Base-by-base conservation (phyloP, 1,139 yeast species). In the Blastobotrys proliferans region DNA sequence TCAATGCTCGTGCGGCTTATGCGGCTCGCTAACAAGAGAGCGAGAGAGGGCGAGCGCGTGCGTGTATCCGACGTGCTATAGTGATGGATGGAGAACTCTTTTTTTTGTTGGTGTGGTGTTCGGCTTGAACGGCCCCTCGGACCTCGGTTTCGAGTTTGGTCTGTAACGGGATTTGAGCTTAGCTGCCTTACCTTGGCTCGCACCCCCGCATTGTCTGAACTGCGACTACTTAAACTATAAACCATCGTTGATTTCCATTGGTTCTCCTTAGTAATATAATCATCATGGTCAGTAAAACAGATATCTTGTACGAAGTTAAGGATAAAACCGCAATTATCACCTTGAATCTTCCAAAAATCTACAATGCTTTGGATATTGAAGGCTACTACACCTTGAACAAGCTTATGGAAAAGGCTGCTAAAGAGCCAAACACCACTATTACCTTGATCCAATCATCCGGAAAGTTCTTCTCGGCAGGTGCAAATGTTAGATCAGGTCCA, bases 381-480 rank as follows among this genome's bases (percentile, higher is more conserved):
- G 88, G 85, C 54, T 87, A 84, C 63, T 67, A 77, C 39, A 65
- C 74, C 43, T 65, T 87, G 44, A 88, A 83, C 9, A 72, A 75
- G 48, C 66, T 75, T 25, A 65, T 87, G 17, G 79, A 79, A 51
- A 61, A 70, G 47, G 92, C 95, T 1, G 81, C 84, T 49, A 61
- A 67, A n/a, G 83, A 85, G 49, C 78, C 77, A 34, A 72, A 72
- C 25, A 81, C 94, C 0, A 62, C 75, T 8, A 74, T 78, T 26
- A 87, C 96, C 1, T 66, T 85, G 43, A 64, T 87, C 43, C 83
- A 79, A 56, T 71, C 87, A 29, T 71, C 83, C 0, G 96, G 96
- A 1, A 71, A 81, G 51, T 84, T 73, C 61, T 87, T 87, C 62
- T 81, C 90, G 28, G 85, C 95, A 5, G 97, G 97, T 30, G 96